Evolutionary conservation across 2,329 filamentous ascomycete genomes (phyloP).

Genomic region (Gaeumannomyces sp.): DNA sequence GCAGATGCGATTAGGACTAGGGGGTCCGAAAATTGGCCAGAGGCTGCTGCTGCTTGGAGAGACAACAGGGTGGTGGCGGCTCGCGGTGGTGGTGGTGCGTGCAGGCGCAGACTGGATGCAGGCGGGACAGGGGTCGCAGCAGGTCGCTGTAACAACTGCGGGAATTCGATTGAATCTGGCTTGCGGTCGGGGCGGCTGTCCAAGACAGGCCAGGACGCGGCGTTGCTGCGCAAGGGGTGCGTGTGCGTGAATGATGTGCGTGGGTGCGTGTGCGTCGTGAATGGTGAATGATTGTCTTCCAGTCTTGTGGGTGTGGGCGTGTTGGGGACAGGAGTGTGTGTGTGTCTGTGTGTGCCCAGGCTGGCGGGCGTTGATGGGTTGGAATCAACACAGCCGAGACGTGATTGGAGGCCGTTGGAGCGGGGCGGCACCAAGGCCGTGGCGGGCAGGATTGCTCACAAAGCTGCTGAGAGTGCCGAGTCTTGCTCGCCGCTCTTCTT

Average conservation of each 20-base stretch:
- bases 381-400: not conserved
- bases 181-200: not conserved
- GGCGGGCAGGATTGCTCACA: too few species aligned
- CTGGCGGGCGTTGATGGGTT: not conserved
- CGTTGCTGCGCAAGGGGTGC: not conserved
- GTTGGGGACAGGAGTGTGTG: not conserved
- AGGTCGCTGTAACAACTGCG: not conserved
- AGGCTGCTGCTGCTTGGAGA: not conserved
- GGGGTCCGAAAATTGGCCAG: not conserved
- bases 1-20: not conserved
- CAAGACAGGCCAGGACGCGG: not conserved
- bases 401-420: not conserved
- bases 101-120: not conserved
- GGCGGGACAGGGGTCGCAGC: not conserved
- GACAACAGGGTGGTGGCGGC: too few species aligned
- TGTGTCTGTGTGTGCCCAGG: not conserved
- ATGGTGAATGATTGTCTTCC: not conserved
- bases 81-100: not conserved
- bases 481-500: not conserved
- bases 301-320: too few species aligned
- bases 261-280: too few species aligned
- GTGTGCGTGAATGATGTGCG: constrained; percentile 1
- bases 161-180: not conserved
- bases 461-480: too few species aligned
- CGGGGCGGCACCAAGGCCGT: too few species aligned